Evolutionary conservation across 768 basidiomycete genomes (phyloP).

Genomic region (Kwoniella heveanensis): DNA sequence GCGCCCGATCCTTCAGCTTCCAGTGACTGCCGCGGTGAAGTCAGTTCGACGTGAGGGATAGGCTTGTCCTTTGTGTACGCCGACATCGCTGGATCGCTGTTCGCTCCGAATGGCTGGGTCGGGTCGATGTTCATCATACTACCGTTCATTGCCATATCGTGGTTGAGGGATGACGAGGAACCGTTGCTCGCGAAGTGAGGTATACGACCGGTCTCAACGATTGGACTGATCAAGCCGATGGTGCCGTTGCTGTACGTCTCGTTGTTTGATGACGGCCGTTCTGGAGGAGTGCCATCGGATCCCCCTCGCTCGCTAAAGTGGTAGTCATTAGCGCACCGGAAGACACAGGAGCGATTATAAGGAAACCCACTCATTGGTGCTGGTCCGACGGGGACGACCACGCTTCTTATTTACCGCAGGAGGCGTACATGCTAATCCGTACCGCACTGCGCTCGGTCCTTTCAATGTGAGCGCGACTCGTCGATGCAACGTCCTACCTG

Average conservation of each 20-base stretch:
- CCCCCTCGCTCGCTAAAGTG: background rate
- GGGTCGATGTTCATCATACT: background rate
- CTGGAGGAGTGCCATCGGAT: slow-evolving; percentile 4
- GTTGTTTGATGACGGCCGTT: background rate
- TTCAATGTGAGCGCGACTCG: background rate
- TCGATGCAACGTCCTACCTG: background rate
- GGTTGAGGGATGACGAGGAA: background rate
- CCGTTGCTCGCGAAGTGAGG: background rate
- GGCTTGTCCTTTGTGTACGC: background rate
- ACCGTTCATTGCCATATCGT: background rate
- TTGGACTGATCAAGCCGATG: background rate
- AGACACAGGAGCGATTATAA: background rate
- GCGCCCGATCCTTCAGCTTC: slow-evolving; percentile 7
- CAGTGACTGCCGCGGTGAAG: slow-evolving; percentile 1
- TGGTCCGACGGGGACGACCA: slow-evolving; percentile 15
- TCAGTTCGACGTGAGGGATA: background rate
- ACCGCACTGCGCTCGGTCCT: slow-evolving; percentile 9
- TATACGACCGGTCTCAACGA: background rate
- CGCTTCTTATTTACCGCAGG: slow-evolving; percentile 19
- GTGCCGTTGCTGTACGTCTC: background rate
- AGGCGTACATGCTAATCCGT: slow-evolving; percentile 24
- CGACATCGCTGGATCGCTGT: background rate
- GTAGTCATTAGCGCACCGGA: background rate
- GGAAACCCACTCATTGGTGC: background rate
- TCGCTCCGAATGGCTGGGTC: background rate